Percentiles rank a stretch among this genome's conserved stretches.
These are phyloP conservation scores for Filobasidium floriforme DNA, from an alignment of 768 basidiomycete species.

Conservation along the genomic window DNA sequence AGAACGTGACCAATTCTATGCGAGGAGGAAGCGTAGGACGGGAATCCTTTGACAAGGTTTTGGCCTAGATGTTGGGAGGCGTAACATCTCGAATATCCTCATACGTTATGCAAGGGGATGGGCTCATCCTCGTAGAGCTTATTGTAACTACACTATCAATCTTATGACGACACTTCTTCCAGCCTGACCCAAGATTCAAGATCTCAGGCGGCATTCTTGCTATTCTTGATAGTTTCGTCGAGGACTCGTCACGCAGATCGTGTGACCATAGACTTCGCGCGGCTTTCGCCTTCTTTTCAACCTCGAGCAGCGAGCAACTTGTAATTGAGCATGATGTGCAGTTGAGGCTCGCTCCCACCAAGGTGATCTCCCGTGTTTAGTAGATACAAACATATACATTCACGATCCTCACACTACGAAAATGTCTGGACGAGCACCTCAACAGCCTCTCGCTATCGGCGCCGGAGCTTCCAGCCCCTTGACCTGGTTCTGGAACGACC, in stretches of 20 bases:
- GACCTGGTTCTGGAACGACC: constrained; percentile 18
- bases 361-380: too few species aligned
- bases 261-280: constrained; percentile 3
- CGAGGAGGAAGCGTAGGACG: constrained; percentile 70
- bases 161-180: too few species aligned
- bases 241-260: not conserved
- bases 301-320: not conserved
- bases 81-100: too few species aligned
- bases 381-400: not conserved
- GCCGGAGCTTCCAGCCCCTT: constrained; percentile 5
- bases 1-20: constrained; percentile 83
- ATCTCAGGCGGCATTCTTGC: too few species aligned
- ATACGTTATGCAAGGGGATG: too few species aligned
- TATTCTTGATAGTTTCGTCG: too few species aligned
- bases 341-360: too few species aligned
- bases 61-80: not conserved
- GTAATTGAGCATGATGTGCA: not conserved
- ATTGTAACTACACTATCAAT: too few species aligned
- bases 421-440: constrained; percentile 17
- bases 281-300: not conserved
- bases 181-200: too few species aligned
- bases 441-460: constrained; percentile 16
- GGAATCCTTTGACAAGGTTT: constrained; percentile 69
- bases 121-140: too few species aligned
- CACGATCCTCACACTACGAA: not conserved